Conservation (phyloP, 2,329 filamentous ascomycete species). For the Verticillium tricorpus region DNA sequence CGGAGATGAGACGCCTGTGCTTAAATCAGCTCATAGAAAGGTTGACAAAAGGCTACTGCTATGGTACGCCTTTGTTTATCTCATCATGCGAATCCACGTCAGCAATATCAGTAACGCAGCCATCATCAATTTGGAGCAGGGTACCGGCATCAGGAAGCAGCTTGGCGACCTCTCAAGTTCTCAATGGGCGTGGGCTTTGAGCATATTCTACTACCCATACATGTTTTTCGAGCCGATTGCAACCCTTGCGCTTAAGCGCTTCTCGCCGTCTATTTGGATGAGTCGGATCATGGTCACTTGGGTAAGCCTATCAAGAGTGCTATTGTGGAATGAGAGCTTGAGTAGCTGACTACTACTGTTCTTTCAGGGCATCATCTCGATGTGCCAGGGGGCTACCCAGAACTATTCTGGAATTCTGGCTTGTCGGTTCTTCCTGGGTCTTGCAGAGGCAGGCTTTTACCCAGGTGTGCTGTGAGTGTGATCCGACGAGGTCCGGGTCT, state of each 20-base stretch:
- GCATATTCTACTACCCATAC: conserved; percentile 20
- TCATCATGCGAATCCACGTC: conserved; percentile 19
- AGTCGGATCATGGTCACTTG: conserved; percentile 20
- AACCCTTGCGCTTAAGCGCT: conserved; percentile 17
- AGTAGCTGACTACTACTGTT: not conserved
- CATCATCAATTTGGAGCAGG: conserved; percentile 22
- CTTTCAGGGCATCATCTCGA: conserved; percentile 10
- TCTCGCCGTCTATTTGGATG: conserved; percentile 19
- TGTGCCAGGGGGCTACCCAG: conserved; percentile 17
- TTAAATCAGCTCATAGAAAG: conserved; percentile 15
- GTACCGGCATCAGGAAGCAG: conserved; percentile 19
- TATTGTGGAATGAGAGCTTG: not conserved
- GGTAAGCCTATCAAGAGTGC: not conserved
- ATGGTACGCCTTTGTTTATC: conserved; percentile 18
- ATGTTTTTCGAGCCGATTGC: conserved; percentile 20
- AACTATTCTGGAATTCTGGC: conserved; percentile 20
- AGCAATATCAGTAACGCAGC: conserved; percentile 21
- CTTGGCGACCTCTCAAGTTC: conserved; percentile 16
- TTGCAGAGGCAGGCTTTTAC: conserved; percentile 23
- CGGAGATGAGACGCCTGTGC: not conserved
- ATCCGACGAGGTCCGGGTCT: not conserved
- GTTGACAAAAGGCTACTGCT: conserved; percentile 17
- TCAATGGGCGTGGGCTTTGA: conserved; percentile 19
- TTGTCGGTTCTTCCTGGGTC: conserved; percentile 20
- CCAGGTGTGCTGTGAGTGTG: conserved; percentile 17